Percentiles rank a stretch among this genome's conserved stretches.
Conservation (phyloP, 257 asterid species). For the Capsicum chinense region DNA sequence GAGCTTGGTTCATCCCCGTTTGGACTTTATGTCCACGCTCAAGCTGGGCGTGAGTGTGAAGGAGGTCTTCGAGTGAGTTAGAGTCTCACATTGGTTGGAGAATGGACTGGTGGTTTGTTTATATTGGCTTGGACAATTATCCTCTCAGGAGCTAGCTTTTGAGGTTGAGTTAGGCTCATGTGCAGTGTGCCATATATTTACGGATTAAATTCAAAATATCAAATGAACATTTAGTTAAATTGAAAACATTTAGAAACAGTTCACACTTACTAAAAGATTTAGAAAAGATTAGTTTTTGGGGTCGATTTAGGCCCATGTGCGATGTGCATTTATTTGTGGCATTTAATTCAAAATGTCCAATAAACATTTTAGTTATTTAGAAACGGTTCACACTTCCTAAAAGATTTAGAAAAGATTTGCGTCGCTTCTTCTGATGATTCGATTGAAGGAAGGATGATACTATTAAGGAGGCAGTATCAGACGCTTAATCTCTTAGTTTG, state of each 20-base stretch:
- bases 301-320: too few species aligned
- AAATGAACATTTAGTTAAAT: background rate
- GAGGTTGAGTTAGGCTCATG: too few species aligned
- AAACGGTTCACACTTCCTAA: background rate
- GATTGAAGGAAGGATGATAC: slow-evolving; percentile 2
- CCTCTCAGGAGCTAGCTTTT: too few species aligned
- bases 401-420: background rate
- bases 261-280: background rate
- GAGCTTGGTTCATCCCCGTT: too few species aligned
- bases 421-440: background rate
- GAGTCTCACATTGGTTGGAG: too few species aligned
- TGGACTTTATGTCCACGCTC: too few species aligned
- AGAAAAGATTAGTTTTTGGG: background rate
- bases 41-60: too few species aligned
- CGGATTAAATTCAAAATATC: background rate
- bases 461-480: background rate
- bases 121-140: too few species aligned
- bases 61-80: too few species aligned
- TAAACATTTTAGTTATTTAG: background rate
- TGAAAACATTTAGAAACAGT: background rate
- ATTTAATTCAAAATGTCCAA: background rate
- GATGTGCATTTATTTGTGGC: too few species aligned
- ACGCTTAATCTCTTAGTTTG: background rate
- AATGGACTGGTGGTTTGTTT: too few species aligned
- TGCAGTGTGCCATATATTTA: too few species aligned